Percentiles rank a stretch among this genome's conserved stretches.
Evolutionary conservation across 768 basidiomycete genomes (phyloP).

Genomic region (Candolleomyces aberdarensis): DNA sequence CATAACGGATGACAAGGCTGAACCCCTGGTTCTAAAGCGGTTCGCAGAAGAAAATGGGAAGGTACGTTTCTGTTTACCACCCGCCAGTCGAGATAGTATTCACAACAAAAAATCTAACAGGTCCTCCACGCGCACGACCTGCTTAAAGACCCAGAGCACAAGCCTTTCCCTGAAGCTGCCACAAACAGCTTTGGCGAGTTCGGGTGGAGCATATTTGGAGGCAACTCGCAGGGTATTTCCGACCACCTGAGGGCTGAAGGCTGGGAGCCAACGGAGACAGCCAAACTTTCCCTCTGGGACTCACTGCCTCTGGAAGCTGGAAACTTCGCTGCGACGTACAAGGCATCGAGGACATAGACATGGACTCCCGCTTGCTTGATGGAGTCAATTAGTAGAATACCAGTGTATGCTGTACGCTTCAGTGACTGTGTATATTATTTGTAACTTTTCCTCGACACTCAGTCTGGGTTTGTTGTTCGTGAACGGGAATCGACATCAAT

Average conservation of each 20-base stretch:
- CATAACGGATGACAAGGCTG: neutral
- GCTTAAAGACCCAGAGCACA: neutral
- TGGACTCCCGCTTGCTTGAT: too few relatives aligned
- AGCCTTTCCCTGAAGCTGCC: neutral
- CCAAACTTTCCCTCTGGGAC: constrained; percentile 44
- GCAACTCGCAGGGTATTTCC: constrained; percentile 10
- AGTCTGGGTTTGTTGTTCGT: too few relatives aligned
- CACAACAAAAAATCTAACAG: constrained; percentile 21
- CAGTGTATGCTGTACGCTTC: too few relatives aligned
- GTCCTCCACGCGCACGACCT: constrained; percentile 34
- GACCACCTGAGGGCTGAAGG: constrained; percentile 20
- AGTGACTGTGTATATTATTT: too few relatives aligned
- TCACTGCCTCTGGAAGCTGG: constrained; percentile 44
- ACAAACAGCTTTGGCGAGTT: neutral
- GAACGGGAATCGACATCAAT: too few relatives aligned
- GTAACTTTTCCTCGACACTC: too few relatives aligned
- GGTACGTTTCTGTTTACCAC: too few relatives aligned
- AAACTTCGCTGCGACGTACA: neutral
- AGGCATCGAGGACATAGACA: too few relatives aligned
- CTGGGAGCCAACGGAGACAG: constrained; percentile 46
- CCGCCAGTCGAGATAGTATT: neutral
- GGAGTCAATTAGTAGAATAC: too few relatives aligned
- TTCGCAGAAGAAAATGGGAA: too few relatives aligned
- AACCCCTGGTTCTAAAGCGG: too few relatives aligned
- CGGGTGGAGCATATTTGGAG: neutral